Conservation (phyloP, 192 early-diverging fungal species). For the Coemansia sp. region DNA sequence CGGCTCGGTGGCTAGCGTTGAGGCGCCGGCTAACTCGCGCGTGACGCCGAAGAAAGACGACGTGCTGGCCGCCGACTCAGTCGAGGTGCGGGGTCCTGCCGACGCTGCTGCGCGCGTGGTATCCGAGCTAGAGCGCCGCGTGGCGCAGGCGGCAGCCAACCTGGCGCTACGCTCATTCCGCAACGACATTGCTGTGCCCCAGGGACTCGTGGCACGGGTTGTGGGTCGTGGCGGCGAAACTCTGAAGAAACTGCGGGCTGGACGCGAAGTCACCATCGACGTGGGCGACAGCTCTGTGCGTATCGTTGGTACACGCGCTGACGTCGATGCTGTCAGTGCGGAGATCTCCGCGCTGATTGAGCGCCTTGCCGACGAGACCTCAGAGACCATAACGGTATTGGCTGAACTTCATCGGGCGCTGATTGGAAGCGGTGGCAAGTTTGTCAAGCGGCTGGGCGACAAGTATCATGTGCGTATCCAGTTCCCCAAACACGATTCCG, state of each 20-base stretch:
- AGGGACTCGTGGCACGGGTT: conserved; percentile 65
- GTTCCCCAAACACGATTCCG: conserved; percentile 59
- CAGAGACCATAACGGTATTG: conserved; percentile 59
- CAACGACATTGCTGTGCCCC: conserved; percentile 72
- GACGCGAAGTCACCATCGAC: conserved; percentile 74
- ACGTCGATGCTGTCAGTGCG: conserved; percentile 70
- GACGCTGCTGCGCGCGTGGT: conserved; percentile 74
- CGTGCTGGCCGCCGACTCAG: conserved; percentile 61
- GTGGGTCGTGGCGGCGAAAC: conserved; percentile 90
- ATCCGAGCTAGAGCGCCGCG: conserved; percentile 65
- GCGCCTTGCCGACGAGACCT: conserved; percentile 66
- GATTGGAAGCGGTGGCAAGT: conserved; percentile 69
- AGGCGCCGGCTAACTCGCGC: conserved; percentile 48
- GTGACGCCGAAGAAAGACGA: conserved; percentile 51
- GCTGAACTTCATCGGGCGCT: conserved; percentile 68
- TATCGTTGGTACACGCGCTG: conserved; percentile 76
- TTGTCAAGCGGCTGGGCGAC: conserved; percentile 73
- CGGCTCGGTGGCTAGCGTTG: conserved; percentile 48
- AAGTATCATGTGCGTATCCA: conserved; percentile 71
- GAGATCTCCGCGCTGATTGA: conserved; percentile 69
- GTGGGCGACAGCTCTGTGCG: conserved; percentile 56
- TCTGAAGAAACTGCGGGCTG: conserved; percentile 75
- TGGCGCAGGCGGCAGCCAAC: conserved; percentile 68
- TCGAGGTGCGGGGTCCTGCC: conserved; percentile 79
- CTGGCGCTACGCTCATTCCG: conserved; percentile 71